These are phyloP conservation scores for Paecilomyces fulvus DNA, from an alignment of 2,329 filamentous ascomycete species.

Conservation along the genomic window DNA sequence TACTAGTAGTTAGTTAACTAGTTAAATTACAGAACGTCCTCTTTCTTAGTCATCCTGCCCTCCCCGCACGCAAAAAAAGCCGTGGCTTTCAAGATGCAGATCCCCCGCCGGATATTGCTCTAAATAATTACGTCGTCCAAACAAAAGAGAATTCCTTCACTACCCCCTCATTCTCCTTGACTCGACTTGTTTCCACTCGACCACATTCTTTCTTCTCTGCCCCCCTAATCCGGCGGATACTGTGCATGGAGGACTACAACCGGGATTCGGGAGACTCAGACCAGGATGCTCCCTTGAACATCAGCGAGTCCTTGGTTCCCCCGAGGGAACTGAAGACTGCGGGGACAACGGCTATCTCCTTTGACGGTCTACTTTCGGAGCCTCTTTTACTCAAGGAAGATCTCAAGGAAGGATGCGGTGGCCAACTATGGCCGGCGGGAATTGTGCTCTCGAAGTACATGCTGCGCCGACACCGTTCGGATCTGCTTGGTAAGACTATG, in stretches of 20 bases:
- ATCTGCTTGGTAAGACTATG: slow-evolving; percentile 62
- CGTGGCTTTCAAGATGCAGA: background rate
- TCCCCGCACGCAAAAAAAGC: background rate
- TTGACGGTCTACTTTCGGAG: slow-evolving; percentile 63
- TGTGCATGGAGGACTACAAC: slow-evolving; percentile 1
- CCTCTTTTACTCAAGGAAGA: slow-evolving; percentile 77
- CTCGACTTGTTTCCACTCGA: background rate
- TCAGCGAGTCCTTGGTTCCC: slow-evolving; percentile 50
- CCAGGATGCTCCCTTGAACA: slow-evolving; percentile 24
- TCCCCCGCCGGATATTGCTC: background rate
- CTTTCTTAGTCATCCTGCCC: background rate
- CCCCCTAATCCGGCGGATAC: background rate
- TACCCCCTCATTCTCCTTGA: background rate
- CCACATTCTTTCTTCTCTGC: background rate
- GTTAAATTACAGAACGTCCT: background rate
- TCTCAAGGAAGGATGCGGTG: slow-evolving; percentile 78
- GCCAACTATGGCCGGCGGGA: slow-evolving; percentile 89
- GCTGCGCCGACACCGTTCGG: slow-evolving; percentile 60
- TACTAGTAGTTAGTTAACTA: no score
- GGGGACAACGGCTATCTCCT: slow-evolving; percentile 47
- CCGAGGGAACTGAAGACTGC: slow-evolving; percentile 45
- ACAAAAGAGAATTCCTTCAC: background rate
- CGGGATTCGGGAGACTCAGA: slow-evolving; percentile 14
- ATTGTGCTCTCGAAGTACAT: slow-evolving; percentile 82
- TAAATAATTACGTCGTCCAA: background rate